Base-by-base conservation (phyloP, 495 filamentous ascomycete species). In the Neurospora pannonica region DNA sequence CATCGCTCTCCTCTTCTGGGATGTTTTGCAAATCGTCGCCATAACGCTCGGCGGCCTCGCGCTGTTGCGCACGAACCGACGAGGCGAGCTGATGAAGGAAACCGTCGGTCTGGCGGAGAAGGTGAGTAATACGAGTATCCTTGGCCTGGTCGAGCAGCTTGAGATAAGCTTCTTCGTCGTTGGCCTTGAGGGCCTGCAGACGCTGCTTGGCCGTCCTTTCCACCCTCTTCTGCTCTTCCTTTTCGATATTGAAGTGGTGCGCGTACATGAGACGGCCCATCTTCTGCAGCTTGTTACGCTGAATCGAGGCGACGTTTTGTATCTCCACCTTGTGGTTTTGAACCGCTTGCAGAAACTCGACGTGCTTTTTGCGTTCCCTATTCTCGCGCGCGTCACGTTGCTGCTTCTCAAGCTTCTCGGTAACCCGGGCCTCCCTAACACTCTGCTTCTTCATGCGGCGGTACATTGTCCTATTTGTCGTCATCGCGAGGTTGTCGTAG, bases 101-200 rank as follows among this genome's bases (percentile, higher is more conserved):
- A 70, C 93, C 94, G 81, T 99, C 95, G 39, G 96, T 99, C 84
- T 99, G 96, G 76, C 91, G 92, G 39, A 99, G 89, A 74, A 99
- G 87, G 80, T 99, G 96, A 19, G 97, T 96, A 77, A 99, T 98
- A 90, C 96, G 95, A 28, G 94, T 97, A 86, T 99, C 96, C 85
- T 99, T 99, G 74, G 96, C 97, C 80, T 99, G 95, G 79, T 95
- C 96, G 76, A 99, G 90, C 76, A 99, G 86, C 80, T 97, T 98
- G 78, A 98, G 86, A 80, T 99, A 99, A 0, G 96, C 97, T 82
- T 97, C 96, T 86, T 99, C 96, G 83, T 99, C 95, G 89, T 99
- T 97, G 77, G 95, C 94, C 84, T 97, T 98, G 83, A 99, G 86
- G 38, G 97, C 97, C 83, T 97, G 94, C 48, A 99, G 93, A 98